phyloP scores from a whole-genome alignment of 257 asterid species.

The Paulownia fortunei region DNA sequence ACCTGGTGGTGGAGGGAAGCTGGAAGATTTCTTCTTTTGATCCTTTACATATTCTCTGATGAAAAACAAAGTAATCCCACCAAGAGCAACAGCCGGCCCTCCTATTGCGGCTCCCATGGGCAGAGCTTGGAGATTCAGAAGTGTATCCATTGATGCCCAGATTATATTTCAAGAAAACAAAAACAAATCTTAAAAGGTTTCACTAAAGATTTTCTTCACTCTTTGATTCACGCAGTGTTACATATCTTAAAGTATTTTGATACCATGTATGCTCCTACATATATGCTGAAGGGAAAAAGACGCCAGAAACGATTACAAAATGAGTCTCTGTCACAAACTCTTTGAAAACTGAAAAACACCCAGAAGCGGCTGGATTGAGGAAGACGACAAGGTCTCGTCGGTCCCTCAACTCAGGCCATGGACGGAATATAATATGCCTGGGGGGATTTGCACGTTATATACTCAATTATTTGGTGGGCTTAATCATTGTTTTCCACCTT shows the following conservation, averaged over 20 bases:
- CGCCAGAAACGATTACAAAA: not conserved
- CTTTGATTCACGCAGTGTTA: not conserved
- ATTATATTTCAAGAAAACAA: not conserved
- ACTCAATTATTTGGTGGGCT: not conserved
- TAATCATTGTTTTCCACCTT: not conserved
- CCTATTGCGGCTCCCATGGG: conserved; percentile 58
- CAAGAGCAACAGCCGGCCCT: conserved; percentile 66
- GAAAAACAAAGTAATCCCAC: conserved; percentile 62
- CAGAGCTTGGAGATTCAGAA: conserved; percentile 53
- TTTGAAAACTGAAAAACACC: not conserved
- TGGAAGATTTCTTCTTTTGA: conserved; percentile 51
- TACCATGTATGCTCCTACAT: not conserved
- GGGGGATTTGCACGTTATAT: not conserved
- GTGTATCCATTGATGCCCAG: conserved; percentile 45
- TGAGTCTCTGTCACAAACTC: not conserved
- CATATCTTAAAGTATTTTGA: not conserved
- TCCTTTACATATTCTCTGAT: conserved; percentile 43
- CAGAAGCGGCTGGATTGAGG: not conserved
- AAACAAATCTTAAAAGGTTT: not conserved
- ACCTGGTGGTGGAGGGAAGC: conserved; percentile 68
- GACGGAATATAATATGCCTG: not conserved
- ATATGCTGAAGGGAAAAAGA: conserved; percentile 22
- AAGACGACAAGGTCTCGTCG: not conserved
- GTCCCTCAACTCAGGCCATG: not conserved
- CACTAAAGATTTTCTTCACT: not conserved